Conservation (phyloP, 1,284 basidiomycete species). For the Cutaneotrichosporon mucoides region DNA sequence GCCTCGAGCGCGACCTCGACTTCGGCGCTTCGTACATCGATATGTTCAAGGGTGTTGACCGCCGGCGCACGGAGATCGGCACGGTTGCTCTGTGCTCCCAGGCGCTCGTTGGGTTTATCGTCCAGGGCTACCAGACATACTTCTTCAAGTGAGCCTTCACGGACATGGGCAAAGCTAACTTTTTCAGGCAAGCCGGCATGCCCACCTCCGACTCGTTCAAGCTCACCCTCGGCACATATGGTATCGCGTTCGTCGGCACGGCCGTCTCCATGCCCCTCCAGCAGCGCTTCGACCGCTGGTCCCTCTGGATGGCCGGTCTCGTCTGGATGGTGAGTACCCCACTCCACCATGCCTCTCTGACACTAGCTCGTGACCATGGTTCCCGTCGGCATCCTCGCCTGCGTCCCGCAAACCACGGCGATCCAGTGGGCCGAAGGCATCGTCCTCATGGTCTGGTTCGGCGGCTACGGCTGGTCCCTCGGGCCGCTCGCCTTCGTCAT, state of each 20-base stretch:
- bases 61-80: slow-evolving; percentile 42
- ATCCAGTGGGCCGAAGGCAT: slow-evolving; percentile 12
- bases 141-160: slow-evolving; percentile 6
- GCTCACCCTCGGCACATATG: slow-evolving; percentile 6
- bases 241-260: slow-evolving; percentile 4
- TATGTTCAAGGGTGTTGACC: slow-evolving; percentile 46
- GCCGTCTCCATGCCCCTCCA: not conserved
- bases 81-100: not conserved
- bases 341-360: too few relatives aligned
- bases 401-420: slow-evolving; percentile 12
- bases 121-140: slow-evolving; percentile 21
- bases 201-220: slow-evolving; percentile 2
- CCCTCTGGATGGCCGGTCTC: slow-evolving; percentile 1
- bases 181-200: not conserved
- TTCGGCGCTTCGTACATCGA: slow-evolving; percentile 41
- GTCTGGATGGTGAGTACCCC: slow-evolving; percentile 27
- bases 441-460: slow-evolving; percentile 5
- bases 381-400: slow-evolving; percentile 48
- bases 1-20: slow-evolving; percentile 24
- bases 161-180: too few relatives aligned
- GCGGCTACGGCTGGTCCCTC: slow-evolving; percentile 3
- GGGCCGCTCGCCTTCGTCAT: slow-evolving; percentile 30
- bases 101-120: slow-evolving; percentile 1
- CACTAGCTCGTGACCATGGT: slow-evolving; percentile 33
- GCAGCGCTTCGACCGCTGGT: not conserved